Percentiles rank a stretch among this genome's conserved stretches.
These are phyloP conservation scores for Craterostigma plantagineum DNA, from an alignment of 257 asterid genomes.

Conservation along the genomic window DNA sequence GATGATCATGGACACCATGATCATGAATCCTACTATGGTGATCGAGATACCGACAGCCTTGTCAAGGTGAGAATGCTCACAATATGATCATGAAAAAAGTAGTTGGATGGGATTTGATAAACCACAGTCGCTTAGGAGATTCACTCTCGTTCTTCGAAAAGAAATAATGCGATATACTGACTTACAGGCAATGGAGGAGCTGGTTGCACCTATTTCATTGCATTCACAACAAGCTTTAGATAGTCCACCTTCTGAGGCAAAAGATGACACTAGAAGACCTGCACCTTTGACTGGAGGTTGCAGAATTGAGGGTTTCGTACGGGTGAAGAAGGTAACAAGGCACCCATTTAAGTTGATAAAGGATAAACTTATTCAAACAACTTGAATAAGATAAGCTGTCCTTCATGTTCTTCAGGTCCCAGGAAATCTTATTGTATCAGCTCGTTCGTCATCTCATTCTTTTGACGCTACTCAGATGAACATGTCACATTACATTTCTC, in stretches of 20 bases:
- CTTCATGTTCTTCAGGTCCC: conserved; percentile 53
- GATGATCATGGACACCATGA: conserved; percentile 87
- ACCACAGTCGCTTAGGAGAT: no score
- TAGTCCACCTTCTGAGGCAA: conserved; percentile 15
- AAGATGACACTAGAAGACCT: conserved; percentile 47
- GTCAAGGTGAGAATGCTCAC: conserved; percentile 35
- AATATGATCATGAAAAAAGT: background rate
- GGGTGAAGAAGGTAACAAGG: conserved; percentile 63
- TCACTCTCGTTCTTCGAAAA: no score
- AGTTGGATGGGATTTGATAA: no score
- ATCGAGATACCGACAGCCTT: conserved; percentile 77
- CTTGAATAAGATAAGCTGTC: conserved; percentile 1
- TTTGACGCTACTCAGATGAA: conserved; percentile 95
- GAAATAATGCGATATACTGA: background rate
- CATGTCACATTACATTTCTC: conserved; percentile 76
- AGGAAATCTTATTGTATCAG: conserved; percentile 79
- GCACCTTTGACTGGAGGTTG: conserved; percentile 95
- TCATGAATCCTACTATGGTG: conserved; percentile 94
- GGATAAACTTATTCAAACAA: no score
- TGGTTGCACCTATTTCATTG: conserved; percentile 63
- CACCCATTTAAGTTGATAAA: no score
- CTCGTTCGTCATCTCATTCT: conserved; percentile 83
- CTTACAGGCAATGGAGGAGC: conserved; percentile 70
- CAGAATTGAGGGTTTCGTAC: conserved; percentile 89
- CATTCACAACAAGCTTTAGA: conserved; percentile 42